Base-by-base conservation (phyloP, 2,329 filamentous ascomycete genomes). In the Fusarium verticillioides region DNA sequence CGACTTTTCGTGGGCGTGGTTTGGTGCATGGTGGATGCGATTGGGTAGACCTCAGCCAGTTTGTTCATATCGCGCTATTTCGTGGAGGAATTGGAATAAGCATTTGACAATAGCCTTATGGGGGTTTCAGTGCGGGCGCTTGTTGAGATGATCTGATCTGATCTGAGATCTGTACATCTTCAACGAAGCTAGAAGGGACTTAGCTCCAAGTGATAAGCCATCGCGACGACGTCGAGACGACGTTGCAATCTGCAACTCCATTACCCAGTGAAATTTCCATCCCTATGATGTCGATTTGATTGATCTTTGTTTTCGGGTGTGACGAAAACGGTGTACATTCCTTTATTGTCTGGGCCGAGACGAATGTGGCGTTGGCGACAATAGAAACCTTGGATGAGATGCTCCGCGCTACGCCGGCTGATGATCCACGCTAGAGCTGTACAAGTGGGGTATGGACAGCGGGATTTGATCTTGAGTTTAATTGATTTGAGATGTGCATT, bases 391-490 rank as follows among this genome's bases (percentile, higher is more conserved):
- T 49, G 15, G 10, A 4, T 42, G 9, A 32, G 26, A 30, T 43
- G 11, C 37, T 56, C 36, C 37, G 8, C 16, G 15, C 26, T 56
- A 56, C 36, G 21, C 30, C 40, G n/a, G 37, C 28, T 15, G 9
- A 3, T 13, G 12, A 34, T 34, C n/a, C 16, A 5, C 30, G 9
- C n/a, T 44, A 56, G 39, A 28, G 13, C n/a, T 23, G 1, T 13
- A 18, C 1, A 3, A 46, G 53, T 10, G 26, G 37, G 15, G 2
- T 23, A 23, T 2, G 1, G 6, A 8, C 4, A 4, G 2, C 7
- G 21, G 37, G 23, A 56, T 26, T 32, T 6, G 28, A 18, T 15
- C n/a, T 13, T 10, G 19, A 12, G 21, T n/a, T 47, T 9, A 28
- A 40, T 28, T 3, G 18, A 44, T 40, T 40, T 18, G 23, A 54